These are phyloP conservation scores for Pseudogymnoascus sp. DNA, from an alignment of 2,329 filamentous ascomycete genomes.

Conservation along the genomic window DNA sequence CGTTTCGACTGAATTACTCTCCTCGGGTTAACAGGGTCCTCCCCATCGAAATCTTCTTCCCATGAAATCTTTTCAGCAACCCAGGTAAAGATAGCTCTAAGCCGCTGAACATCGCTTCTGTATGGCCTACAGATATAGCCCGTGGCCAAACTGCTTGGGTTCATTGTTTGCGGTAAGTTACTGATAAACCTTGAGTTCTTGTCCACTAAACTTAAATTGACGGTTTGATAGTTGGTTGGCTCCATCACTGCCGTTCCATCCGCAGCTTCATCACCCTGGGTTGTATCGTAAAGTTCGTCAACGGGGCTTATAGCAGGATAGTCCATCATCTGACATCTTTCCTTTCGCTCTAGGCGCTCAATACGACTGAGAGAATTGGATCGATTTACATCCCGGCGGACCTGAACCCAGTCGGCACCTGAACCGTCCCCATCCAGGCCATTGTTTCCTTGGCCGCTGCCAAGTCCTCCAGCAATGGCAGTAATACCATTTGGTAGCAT, in stretches of 20 bases:
- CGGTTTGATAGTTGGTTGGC: conserved; percentile 70
- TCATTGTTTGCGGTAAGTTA: conserved; percentile 74
- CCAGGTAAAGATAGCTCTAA: conserved; percentile 96
- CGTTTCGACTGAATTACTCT: conserved; percentile 78
- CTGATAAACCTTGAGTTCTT: conserved; percentile 91
- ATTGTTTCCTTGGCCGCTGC: conserved; percentile 36
- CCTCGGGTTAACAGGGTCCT: conserved; percentile 62
- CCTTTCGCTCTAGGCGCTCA: conserved; percentile 75
- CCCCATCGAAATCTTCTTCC: conserved; percentile 91
- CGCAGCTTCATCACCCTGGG: conserved; percentile 83
- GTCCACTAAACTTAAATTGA: conserved; percentile 83
- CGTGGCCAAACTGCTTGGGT: conserved; percentile 74
- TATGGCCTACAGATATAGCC: conserved; percentile 92
- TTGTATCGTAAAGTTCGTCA: conserved; percentile 76
- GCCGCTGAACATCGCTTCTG: conserved; percentile 83
- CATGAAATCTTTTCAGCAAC: conserved; percentile 89
- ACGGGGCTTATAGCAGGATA: conserved; percentile 82
- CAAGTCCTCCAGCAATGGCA: conserved; percentile 45
- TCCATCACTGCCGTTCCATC: conserved; percentile 79
- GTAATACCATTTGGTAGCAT: conserved; percentile 32
- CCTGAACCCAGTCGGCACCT: conserved; percentile 88
- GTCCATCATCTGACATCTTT: conserved; percentile 92
- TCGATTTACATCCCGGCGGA: conserved; percentile 88
- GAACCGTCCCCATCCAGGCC: conserved; percentile 44
- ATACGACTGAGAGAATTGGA: conserved; percentile 89